A percentile compares a stretch with the other conserved stretches of the same genome.
phyloP scores from a whole-genome alignment of 768 basidiomycete genomes.

The Piloderma croceum region DNA sequence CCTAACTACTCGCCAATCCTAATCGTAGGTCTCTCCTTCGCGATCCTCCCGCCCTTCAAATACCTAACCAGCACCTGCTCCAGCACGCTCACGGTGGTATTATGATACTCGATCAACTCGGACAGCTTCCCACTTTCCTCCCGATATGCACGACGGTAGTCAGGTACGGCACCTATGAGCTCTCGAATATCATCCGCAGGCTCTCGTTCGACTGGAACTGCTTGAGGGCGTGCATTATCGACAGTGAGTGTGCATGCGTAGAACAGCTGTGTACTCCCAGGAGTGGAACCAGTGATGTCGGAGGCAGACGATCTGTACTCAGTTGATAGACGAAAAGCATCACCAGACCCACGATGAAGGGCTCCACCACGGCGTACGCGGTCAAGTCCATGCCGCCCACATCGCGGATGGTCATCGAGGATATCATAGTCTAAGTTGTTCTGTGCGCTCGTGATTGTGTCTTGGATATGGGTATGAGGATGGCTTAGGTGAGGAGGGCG shows the following conservation, averaged over 20 bases:
- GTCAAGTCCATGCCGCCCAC: conserved; percentile 68
- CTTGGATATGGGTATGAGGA: conserved; percentile 85
- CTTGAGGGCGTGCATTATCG: conserved; percentile 66
- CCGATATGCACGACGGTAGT: conserved; percentile 89
- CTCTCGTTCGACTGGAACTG: conserved; percentile 83
- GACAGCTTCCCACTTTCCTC: conserved; percentile 80
- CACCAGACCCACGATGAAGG: conserved; percentile 71
- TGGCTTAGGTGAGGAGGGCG: conserved; percentile 56
- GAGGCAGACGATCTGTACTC: conserved; percentile 72
- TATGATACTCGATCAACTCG: conserved; percentile 86
- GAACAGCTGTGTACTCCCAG: conserved; percentile 84
- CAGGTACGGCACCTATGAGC: conserved; percentile 70
- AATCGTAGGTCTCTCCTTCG: too few species aligned
- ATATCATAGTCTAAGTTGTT: conserved; percentile 43
- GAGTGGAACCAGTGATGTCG: conserved; percentile 86
- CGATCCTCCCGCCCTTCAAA: conserved; percentile 76
- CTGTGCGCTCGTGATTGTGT: conserved; percentile 71
- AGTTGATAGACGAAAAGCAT: conserved; percentile 68
- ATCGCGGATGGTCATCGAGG: conserved; percentile 81
- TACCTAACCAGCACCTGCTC: conserved; percentile 87
- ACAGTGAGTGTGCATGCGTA: conserved; percentile 90
- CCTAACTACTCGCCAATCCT: conserved; percentile 75
- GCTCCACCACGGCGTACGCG: conserved; percentile 81
- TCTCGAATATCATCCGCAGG: conserved; percentile 70
- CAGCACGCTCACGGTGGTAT: conserved; percentile 88